Percentiles rank a stretch among this genome's conserved stretches.
Conservation (phyloP, 2,329 filamentous ascomycete genomes). For the Tolypocladium tundrense region DNA sequence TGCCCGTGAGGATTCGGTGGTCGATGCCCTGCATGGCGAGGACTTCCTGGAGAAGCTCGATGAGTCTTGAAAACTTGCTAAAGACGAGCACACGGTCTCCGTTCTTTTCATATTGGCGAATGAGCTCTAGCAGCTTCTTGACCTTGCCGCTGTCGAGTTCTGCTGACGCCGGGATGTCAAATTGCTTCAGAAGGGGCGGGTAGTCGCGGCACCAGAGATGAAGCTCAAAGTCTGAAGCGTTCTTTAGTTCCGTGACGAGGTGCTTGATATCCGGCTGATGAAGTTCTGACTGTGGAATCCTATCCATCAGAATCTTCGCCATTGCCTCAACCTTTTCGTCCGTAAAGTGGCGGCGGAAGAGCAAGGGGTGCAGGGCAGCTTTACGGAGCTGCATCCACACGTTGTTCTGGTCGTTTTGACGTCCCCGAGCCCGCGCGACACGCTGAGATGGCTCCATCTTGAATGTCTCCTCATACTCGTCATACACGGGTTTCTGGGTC, state of each 20-base stretch:
- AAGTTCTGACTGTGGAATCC: constrained; percentile 46
- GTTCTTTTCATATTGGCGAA: constrained; percentile 62
- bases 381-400: constrained; percentile 87
- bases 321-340: constrained; percentile 69
- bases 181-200: constrained; percentile 35
- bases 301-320: constrained; percentile 63
- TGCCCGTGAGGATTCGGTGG: constrained; percentile 80
- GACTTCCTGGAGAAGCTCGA: constrained; percentile 81
- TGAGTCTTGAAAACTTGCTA: constrained; percentile 83
- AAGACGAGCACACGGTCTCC: constrained; percentile 87
- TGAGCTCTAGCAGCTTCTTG: constrained; percentile 64
- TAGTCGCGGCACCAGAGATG: constrained; percentile 56
- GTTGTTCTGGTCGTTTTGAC: constrained; percentile 51
- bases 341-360: constrained; percentile 74
- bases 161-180: constrained; percentile 41
- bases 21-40: constrained; percentile 61
- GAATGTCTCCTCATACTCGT: constrained; percentile 52
- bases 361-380: constrained; percentile 80
- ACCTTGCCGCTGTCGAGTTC: constrained; percentile 71
- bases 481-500: constrained; percentile 64
- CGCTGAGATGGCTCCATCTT: constrained; percentile 46
- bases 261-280: constrained; percentile 41
- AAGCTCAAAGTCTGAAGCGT: constrained; percentile 54
- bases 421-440: constrained; percentile 36
- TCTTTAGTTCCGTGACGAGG: constrained; percentile 44